Conservation (phyloP, 768 basidiomycete species). For the Lactarius sanguifluus region DNA sequence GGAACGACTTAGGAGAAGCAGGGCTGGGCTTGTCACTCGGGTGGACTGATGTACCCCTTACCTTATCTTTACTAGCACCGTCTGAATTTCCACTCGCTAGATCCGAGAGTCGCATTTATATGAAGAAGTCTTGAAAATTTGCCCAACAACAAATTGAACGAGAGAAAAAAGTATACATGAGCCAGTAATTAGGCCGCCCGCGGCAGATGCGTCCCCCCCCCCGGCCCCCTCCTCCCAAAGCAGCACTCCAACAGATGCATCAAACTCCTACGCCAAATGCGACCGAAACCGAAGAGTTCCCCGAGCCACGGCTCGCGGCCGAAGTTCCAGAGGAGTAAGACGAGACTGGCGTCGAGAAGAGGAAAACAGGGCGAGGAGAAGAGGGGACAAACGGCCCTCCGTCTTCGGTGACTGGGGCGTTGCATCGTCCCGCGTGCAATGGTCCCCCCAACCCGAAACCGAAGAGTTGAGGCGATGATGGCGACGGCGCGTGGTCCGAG, state of each 20-base stretch:
- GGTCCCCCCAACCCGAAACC: background rate
- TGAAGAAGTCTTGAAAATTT: constrained; percentile 21
- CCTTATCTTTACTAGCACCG: constrained; percentile 13
- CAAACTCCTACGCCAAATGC: constrained; percentile 13
- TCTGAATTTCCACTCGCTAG: constrained; percentile 3
- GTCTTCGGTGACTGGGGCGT: background rate
- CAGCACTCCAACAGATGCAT: background rate
- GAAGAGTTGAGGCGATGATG: constrained; percentile 8
- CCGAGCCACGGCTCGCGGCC: constrained; percentile 12
- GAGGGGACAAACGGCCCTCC: constrained; percentile 5
- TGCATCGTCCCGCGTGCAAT: constrained; percentile 3
- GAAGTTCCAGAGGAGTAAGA: constrained; percentile 19
- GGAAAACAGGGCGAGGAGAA: background rate
- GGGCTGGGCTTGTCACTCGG: constrained; percentile 68
- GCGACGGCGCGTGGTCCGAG: constrained; percentile 5
- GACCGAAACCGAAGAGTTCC: constrained; percentile 18
- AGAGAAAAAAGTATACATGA: background rate
- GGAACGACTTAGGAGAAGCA: constrained; percentile 72
- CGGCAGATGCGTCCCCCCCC: constrained; percentile 12
- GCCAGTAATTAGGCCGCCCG: constrained; percentile 20
- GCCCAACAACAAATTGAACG: constrained; percentile 7
- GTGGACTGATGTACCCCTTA: constrained; percentile 44
- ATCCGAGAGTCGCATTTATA: constrained; percentile 21
- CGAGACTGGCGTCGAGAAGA: constrained; percentile 14
- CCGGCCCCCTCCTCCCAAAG: background rate